Conservation (phyloP, 1,139 yeast species). For the Pichia sp. region DNA sequence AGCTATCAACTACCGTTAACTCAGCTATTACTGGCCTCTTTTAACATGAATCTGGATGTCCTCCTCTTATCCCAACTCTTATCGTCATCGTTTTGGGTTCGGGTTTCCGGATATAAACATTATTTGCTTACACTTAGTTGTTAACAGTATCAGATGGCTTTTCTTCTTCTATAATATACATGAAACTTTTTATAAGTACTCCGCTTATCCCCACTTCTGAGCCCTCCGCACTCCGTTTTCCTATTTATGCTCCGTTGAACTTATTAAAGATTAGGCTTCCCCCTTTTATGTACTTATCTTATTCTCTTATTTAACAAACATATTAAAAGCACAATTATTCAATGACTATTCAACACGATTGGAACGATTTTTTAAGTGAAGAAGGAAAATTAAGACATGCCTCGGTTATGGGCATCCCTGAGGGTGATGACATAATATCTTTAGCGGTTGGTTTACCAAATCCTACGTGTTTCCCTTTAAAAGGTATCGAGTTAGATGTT, state of each 20-base stretch:
- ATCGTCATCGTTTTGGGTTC: not conserved
- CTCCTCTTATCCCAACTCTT: too few relatives aligned
- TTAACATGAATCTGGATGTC: not conserved
- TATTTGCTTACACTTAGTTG: too few relatives aligned
- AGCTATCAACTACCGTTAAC: slow-evolving; percentile 4
- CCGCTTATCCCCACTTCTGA: too few relatives aligned
- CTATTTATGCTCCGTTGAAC: too few relatives aligned
- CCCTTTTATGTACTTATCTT: too few relatives aligned
- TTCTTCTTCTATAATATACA: too few relatives aligned
- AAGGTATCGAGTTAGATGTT: slow-evolving; percentile 21
- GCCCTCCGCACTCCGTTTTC: too few relatives aligned
- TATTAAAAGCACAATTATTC: too few relatives aligned
- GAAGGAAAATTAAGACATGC: slow-evolving; percentile 26
- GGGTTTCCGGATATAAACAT: too few relatives aligned
- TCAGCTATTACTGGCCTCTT: not conserved
- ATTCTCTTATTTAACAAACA: not conserved
- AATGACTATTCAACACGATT: slow-evolving; percentile 25
- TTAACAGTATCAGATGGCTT: too few relatives aligned
- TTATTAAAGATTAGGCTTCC: too few relatives aligned
- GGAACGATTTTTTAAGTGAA: slow-evolving; percentile 24
- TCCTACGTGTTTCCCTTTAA: slow-evolving; percentile 27
- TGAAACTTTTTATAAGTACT: too few relatives aligned
- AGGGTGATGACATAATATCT: slow-evolving; percentile 20
- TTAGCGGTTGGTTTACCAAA: slow-evolving; percentile 30
- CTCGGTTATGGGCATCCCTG: slow-evolving; percentile 25